Base-by-base conservation (phyloP, 176 grass and related monocot genomes). In the Thinopyrum elongatum region DNA sequence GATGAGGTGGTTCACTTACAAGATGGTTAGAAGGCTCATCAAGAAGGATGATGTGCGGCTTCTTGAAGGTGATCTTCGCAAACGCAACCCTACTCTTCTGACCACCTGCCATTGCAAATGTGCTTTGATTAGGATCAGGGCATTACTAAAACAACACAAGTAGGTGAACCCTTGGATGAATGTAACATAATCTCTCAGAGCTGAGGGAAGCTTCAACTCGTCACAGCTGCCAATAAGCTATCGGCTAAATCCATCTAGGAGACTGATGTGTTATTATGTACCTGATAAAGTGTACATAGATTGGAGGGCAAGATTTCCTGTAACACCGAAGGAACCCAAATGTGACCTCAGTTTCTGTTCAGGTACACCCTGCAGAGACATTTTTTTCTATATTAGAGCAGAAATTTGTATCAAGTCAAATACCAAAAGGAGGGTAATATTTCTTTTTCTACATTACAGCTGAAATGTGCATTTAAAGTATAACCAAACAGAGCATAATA, bases 1-100 rank as follows among this genome's bases (percentile, higher is more conserved):
- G 23, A 73, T 27, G 66, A 49, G 15, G 4, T 66, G 6, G 58
- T 83, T 59, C 63, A 85, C 80, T 92, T 90, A 98, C 96, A 82
- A 98, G 92, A 92, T 98, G 96, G 82, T 98, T 98, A 85, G 93
- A 98, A 31, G 96, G 96, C 77, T 98, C 96, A 17, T 98, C 96
- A 21, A 98, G 92, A 35, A 98, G 88, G 91, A 95, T 94, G 68
- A 95, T 94, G 83, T 98, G 96, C 30, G 96, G 96, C 62, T 98
- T 98, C 85, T 94, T 98, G 80, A 98, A 98, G 58, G 96, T 98
- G 65, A 98, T 98, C 70, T 98, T 95, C 14, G 96, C 91, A 17
- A 98, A 98, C 29, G 96, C 93, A 42, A 98, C 96, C 82, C 93
- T 94, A 74, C 96, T 98, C 78, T 95, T 98, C 86, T 98, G 96